Evolutionary conservation across 805 yeast genomes (phyloP).

Genomic region (Lipomyces yamanashiensis): DNA sequence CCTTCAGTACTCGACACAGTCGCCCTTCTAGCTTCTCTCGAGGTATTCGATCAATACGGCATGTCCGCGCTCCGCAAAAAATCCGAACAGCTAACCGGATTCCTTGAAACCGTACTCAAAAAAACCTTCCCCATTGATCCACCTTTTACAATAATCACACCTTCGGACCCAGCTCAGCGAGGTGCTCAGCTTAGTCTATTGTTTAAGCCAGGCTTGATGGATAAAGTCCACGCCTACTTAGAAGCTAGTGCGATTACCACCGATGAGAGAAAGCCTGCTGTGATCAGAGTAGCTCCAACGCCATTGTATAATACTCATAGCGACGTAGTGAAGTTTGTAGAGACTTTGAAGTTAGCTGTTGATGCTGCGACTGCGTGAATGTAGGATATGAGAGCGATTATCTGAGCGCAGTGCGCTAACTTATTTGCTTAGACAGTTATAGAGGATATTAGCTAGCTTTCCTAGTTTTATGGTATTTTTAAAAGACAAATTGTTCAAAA

Average conservation of each 20-base stretch:
- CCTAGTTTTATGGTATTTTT: no score
- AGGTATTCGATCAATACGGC: slow-evolving; percentile 62
- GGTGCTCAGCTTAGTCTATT: slow-evolving; percentile 85
- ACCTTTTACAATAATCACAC: slow-evolving; percentile 73
- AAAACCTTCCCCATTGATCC: slow-evolving; percentile 43
- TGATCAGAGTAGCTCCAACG: slow-evolving; percentile 85
- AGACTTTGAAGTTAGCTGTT: slow-evolving; percentile 52
- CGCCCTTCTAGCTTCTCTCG: slow-evolving; percentile 67
- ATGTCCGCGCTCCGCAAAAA: slow-evolving; percentile 59
- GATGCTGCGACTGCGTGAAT: slow-evolving; percentile 12
- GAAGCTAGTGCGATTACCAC: slow-evolving; percentile 67
- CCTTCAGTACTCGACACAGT: slow-evolving; percentile 88
- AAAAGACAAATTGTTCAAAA: no score
- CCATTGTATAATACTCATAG: slow-evolving; percentile 80
- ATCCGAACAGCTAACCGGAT: slow-evolving; percentile 62
- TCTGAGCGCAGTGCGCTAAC: not conserved
- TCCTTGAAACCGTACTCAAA: slow-evolving; percentile 55
- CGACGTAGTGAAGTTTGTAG: slow-evolving; percentile 60
- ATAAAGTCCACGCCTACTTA: slow-evolving; percentile 56
- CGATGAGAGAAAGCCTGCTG: slow-evolving; percentile 89
- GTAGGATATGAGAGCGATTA: not conserved
- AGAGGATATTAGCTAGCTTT: no score
- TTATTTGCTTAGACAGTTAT: not conserved
- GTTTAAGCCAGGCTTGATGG: slow-evolving; percentile 72
- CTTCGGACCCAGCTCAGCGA: slow-evolving; percentile 58